Evolutionary conservation across 2,329 filamentous ascomycete genomes (phyloP), one percentile per base, ranked within the genome.

Genomic region (Pseudogymnoascus sp.): DNA sequence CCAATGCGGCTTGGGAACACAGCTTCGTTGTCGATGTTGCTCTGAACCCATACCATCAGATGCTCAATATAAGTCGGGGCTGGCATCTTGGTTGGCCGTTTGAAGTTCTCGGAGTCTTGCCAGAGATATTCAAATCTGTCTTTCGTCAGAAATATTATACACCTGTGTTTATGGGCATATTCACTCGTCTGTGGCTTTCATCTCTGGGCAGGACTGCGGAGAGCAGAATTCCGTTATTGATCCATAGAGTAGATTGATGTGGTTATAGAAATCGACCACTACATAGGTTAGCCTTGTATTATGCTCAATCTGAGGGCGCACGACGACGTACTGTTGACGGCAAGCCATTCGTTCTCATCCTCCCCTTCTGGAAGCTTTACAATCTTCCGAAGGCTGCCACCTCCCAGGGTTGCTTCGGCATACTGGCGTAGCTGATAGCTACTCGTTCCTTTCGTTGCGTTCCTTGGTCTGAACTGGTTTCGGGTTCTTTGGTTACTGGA

Each of bases 251-350:
- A 99, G 83, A 77, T 99, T 99, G 80, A 99, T 96, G 77, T 99
- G 94, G 79, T 99, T 99, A 84, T 99, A 99, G 77, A 99, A 99
- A 77, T 99, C 94, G 78, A 99, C 94, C 79, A 99, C 92, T 96
- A 68, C 41, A 37, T 58, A n/a, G 15, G 47, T 76, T 59, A 76
- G 72, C 60, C 39, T 6, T 37, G 12, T 25, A 58, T 62, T 35
- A 41, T 22, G 9, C 28, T 15, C 28, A n/a, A 12, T 33, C 33
- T 18, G 35, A 37, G 33, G 6, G 25, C 25, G 43, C 38, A 39
- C 38, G 9, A 7, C 15, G 30, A 68, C 85, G 69, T 78, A 96
- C 92, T 89, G 77, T 99, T 99, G 69, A 99, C 94, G 28, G 94
- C 94, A 64, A 99, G 77, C 94, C 94, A 99, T 76, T 99, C 94